Base-by-base conservation (phyloP, 2,329 filamentous ascomycete species). In the Apiospora arundinis region DNA sequence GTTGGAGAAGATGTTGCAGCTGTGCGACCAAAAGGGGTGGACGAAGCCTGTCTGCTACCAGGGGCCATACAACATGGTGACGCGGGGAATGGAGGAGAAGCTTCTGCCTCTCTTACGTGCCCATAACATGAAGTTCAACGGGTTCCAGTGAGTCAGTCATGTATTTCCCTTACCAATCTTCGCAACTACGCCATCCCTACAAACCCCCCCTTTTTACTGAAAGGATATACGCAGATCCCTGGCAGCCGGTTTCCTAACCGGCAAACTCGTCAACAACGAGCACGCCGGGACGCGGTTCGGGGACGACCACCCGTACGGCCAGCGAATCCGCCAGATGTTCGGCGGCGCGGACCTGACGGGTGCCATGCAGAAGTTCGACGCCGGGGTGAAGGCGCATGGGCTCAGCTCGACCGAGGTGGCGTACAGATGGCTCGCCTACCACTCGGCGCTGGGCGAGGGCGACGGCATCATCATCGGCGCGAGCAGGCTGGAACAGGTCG, bases 41-140 rank as follows among this genome's bases (percentile, higher is more conserved):
- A 71, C 75, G n/a, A 82, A 83, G 68, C 83, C 82, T 0, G 77
- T 72, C 7, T 81, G 78, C 70, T 85, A 84, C 68, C 82, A 85
- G 65, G 82, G 82, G 42, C 77, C 79, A 16, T 84, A 84, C 72
- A 83, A 78, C 70, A 71, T 82, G 5, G 72, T 83, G 9, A 78
- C 78, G 9, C 82, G 83, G 7, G 77, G 76, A 7, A 76, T 77
- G 69, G 83, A 85, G 69, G 76, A 74, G 2, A 73, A 75, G 16
- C 74, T 84, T 4, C 75, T 82, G 16, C 83, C 82, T 0, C 71
- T 82, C 0, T 75, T 84, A 7, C 79, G 80, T 16, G 23, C 49
- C 12, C 49, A 52, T 11, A 18, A 52, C 23, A 52, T 52, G 49
- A 23, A 5, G 12, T 52, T 52, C 4, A 52, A 52, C 5, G 12